Percentiles rank a stretch among this genome's conserved stretches.
phyloP scores from a whole-genome alignment of 2,329 filamentous ascomycete species.

The Colletotrichum melonis region DNA sequence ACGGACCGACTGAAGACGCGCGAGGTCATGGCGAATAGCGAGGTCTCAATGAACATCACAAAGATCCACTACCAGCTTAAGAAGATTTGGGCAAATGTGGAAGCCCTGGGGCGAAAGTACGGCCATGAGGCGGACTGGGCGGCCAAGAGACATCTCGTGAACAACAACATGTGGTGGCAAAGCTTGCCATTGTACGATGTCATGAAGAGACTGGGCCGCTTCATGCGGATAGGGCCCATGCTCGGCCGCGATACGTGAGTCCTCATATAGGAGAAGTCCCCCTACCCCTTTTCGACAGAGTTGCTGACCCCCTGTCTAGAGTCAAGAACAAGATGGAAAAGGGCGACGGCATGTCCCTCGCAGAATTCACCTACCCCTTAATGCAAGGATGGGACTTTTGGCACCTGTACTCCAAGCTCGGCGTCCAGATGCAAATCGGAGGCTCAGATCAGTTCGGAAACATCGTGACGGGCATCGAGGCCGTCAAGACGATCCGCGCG shows the following conservation, averaged over 20 bases:
- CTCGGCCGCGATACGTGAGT: slow-evolving; percentile 87
- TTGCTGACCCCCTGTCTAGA: slow-evolving; percentile 39
- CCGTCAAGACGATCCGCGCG: slow-evolving; percentile 79
- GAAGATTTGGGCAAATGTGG: slow-evolving; percentile 80
- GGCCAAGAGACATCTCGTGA: slow-evolving; percentile 75
- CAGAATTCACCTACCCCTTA: slow-evolving; percentile 92
- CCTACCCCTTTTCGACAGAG: background rate
- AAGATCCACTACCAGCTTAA: slow-evolving; percentile 78
- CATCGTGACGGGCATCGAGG: slow-evolving; percentile 89
- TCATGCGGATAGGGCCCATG: slow-evolving; percentile 86
- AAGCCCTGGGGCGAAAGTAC: slow-evolving; percentile 71
- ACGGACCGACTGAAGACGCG: slow-evolving; percentile 75
- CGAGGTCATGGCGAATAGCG: slow-evolving; percentile 60
- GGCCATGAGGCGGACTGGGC: slow-evolving; percentile 72
- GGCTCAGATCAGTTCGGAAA: slow-evolving; percentile 98
- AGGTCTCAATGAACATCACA: slow-evolving; percentile 72
- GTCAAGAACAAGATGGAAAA: slow-evolving; percentile 87
- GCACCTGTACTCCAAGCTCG: slow-evolving; percentile 77
- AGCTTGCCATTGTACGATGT: slow-evolving; percentile 79
- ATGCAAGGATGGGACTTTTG: slow-evolving; percentile 98
- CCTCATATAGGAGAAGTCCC: background rate
- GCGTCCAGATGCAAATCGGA: slow-evolving; percentile 88
- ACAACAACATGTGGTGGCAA: slow-evolving; percentile 89
- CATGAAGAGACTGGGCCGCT: slow-evolving; percentile 77
- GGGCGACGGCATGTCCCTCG: slow-evolving; percentile 92